Conservation (phyloP, 768 basidiomycete species). For the Coprinellus micaceus region DNA sequence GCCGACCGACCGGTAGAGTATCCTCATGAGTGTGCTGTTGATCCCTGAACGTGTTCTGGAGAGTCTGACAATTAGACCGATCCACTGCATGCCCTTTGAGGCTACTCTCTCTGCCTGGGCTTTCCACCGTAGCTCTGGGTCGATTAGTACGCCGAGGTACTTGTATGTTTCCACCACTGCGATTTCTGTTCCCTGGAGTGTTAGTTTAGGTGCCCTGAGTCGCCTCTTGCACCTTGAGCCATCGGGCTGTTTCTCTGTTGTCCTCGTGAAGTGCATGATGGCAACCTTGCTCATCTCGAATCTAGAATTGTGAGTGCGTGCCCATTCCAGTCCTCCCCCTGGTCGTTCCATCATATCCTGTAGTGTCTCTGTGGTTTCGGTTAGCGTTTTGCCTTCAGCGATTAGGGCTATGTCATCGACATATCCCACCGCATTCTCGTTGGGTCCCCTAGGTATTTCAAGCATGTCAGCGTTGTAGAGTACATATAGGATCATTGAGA, state of each 20-base stretch:
- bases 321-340: constrained; percentile 26
- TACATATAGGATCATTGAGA: constrained; percentile 24
- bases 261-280: constrained; percentile 19
- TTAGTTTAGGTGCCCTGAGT: not conserved
- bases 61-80: constrained; percentile 12
- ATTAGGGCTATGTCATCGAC: constrained; percentile 28
- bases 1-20: constrained; percentile 22
- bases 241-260: not conserved
- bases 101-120: constrained; percentile 6
- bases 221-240: not conserved
- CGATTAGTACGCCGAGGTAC: constrained; percentile 24
- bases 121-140: constrained; percentile 18
- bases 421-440: constrained; percentile 23
- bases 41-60: constrained; percentile 14
- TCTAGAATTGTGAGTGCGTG: constrained; percentile 21
- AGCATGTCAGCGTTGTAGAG: constrained; percentile 25
- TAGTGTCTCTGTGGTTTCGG: constrained; percentile 15
- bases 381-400: constrained; percentile 16
- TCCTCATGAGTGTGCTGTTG: constrained; percentile 11
- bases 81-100: constrained; percentile 14
- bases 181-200: constrained; percentile 10
- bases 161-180: constrained; percentile 15
- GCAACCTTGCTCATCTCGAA: constrained; percentile 30
- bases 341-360: constrained; percentile 22
- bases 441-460: not conserved